Conservation (phyloP, 2,329 filamentous ascomycete species). For the Xylaria sp. region DNA sequence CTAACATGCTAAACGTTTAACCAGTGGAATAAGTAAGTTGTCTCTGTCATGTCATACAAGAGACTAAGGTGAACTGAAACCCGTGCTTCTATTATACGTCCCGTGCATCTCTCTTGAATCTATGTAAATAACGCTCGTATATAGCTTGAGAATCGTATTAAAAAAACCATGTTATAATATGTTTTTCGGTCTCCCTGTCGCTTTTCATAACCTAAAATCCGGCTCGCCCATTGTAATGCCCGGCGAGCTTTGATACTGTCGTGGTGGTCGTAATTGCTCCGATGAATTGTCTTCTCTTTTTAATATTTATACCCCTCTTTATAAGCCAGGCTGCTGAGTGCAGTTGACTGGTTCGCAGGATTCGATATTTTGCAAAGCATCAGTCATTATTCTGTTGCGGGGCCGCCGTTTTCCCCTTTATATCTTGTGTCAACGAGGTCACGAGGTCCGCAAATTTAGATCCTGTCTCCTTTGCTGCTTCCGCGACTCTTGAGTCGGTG, state of each 20-base stretch:
- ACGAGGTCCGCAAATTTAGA: constrained; percentile 50
- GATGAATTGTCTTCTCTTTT: neutral
- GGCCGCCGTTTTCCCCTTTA: constrained; percentile 37
- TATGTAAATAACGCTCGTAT: neutral
- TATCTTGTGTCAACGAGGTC: constrained; percentile 44
- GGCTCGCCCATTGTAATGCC: neutral
- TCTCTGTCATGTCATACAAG: neutral
- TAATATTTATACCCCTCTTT: neutral
- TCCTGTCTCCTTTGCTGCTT: constrained; percentile 41
- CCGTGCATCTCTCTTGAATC: constrained; percentile 1
- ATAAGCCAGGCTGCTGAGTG: neutral
- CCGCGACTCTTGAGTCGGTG: constrained; percentile 31
- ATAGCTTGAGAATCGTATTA: constrained; percentile 1
- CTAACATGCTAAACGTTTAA: neutral
- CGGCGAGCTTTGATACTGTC: neutral
- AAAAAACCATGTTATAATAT: neutral
- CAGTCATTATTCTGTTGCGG: constrained; percentile 22
- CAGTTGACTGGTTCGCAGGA: neutral
- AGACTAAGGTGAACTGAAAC: neutral
- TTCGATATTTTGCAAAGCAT: neutral
- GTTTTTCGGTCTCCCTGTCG: neutral
- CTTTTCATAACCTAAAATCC: constrained; percentile 17
- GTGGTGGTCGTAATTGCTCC: neutral
- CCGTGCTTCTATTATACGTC: neutral
- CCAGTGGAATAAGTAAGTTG: neutral